These are phyloP conservation scores for Yamadazyma friedrichii DNA, from an alignment of 1,139 yeast genomes.

Conservation along the genomic window DNA sequence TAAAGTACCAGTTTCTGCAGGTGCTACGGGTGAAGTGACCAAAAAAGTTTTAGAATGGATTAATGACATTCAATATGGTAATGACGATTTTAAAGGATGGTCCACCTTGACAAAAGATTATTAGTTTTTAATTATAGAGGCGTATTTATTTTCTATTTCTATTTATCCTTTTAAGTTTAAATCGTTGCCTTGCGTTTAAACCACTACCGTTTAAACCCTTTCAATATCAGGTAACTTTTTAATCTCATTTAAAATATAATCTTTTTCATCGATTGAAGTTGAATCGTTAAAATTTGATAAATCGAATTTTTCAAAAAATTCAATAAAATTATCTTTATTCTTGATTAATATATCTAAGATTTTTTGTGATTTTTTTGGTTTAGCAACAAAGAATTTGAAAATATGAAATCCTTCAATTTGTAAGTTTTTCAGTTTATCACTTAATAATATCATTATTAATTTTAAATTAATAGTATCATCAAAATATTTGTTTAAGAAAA, in stretches of 20 bases:
- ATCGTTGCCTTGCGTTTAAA: background rate
- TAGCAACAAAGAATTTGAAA: conserved; percentile 90
- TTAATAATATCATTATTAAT: conserved; percentile 77
- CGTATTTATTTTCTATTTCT: too few relatives aligned
- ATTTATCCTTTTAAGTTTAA: too few relatives aligned
- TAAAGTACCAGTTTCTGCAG: conserved; percentile 67
- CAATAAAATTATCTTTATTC: conserved; percentile 73
- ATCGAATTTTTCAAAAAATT: conserved; percentile 68
- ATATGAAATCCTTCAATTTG: conserved; percentile 91
- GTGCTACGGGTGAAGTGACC: conserved; percentile 82
- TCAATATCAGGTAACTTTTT: conserved; percentile 57
- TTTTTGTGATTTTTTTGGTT: conserved; percentile 83
- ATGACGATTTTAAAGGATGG: conserved; percentile 62
- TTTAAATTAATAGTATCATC: conserved; percentile 81
- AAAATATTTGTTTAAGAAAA: conserved; percentile 73
- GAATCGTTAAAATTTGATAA: conserved; percentile 64
- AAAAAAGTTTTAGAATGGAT: conserved; percentile 80
- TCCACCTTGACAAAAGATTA: conserved; percentile 44
- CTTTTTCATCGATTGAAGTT: conserved; percentile 74
- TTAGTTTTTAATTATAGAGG: conserved; percentile 1
- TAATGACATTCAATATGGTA: conserved; percentile 85
- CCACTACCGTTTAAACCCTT: conserved; percentile 10
- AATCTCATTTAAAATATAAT: conserved; percentile 74
- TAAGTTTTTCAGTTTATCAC: conserved; percentile 85
- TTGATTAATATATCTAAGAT: conserved; percentile 79